Percentiles rank a stretch among this genome's conserved stretches.
Conservation (phyloP, 1,139 yeast genomes). For the Kodamaea derodonti region DNA sequence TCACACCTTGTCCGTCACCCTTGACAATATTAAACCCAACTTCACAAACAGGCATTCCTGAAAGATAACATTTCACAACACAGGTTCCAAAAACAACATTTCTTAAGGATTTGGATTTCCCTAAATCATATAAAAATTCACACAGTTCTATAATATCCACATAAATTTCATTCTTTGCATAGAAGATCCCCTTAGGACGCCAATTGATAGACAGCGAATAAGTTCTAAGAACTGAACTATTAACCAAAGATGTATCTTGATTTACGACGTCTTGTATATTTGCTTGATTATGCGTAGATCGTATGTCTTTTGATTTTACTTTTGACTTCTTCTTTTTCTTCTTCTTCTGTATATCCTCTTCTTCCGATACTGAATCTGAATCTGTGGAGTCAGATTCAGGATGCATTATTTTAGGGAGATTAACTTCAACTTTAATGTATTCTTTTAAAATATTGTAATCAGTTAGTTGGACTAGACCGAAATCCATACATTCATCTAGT, state of each 20-base stretch:
- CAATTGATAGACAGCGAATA: slow-evolving; percentile 42
- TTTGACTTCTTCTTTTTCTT: slow-evolving; percentile 8
- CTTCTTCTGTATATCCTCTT: slow-evolving; percentile 3
- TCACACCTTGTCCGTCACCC: slow-evolving; percentile 9
- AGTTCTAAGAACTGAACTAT: slow-evolving; percentile 54
- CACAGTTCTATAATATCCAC: slow-evolving; percentile 41
- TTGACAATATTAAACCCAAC: slow-evolving; percentile 38
- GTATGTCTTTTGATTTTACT: slow-evolving; percentile 19
- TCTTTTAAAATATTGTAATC: slow-evolving; percentile 44
- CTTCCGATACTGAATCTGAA: slow-evolving; percentile 14
- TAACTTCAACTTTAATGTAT: slow-evolving; percentile 40
- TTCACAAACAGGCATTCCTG: slow-evolving; percentile 46
- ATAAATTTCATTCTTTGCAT: slow-evolving; percentile 45
- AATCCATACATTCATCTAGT: slow-evolving; percentile 45
- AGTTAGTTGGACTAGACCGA: slow-evolving; percentile 41
- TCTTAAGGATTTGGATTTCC: slow-evolving; percentile 22
- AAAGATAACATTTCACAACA: slow-evolving; percentile 37
- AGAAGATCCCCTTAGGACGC: slow-evolving; percentile 48
- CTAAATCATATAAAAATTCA: slow-evolving; percentile 38
- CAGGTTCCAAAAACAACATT: slow-evolving; percentile 40
- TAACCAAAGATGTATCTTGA: slow-evolving; percentile 33
- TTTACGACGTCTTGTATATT: slow-evolving; percentile 29
- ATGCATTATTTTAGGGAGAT: slow-evolving; percentile 20
- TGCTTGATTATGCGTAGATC: slow-evolving; percentile 42
- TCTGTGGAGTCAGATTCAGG: slow-evolving; percentile 11